Percentiles rank a stretch among this genome's conserved stretches.
Evolutionary conservation across 73 alveolate genomes (phyloP).

Genomic region (Breviolum minutum): DNA sequence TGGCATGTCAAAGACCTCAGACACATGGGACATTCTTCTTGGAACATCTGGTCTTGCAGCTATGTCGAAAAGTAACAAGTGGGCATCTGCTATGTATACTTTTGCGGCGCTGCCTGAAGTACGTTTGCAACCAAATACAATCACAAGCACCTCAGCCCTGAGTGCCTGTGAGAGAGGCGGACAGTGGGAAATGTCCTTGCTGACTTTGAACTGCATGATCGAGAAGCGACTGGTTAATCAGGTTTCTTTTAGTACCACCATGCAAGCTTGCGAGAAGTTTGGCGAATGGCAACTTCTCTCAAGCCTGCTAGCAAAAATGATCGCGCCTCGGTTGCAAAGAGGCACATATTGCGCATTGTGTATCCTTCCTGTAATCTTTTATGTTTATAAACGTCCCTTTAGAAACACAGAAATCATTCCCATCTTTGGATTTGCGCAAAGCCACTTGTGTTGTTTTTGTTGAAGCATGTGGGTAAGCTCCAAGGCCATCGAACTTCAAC

Average conservation of each 20-base stretch:
- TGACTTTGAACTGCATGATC: neutral
- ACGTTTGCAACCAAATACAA: slow-evolving; percentile 16
- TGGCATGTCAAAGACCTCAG: neutral
- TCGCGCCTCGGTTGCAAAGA: neutral
- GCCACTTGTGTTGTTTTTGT: neutral
- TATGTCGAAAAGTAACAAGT: neutral
- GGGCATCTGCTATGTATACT: neutral
- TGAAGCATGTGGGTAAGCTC: neutral
- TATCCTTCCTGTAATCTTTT: too few relatives aligned
- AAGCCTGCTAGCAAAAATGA: slow-evolving; percentile 5
- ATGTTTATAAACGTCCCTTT: too few relatives aligned
- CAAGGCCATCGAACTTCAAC: neutral
- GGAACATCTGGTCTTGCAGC: slow-evolving; percentile 18
- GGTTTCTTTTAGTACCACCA: neutral
- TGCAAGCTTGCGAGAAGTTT: slow-evolving; percentile 18
- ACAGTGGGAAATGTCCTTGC: slow-evolving; percentile 13
- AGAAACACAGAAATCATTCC: too few relatives aligned
- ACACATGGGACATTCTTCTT: neutral
- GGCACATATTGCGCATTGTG: neutral
- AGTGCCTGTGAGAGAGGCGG: slow-evolving; percentile 37
- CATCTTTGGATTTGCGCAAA: too few relatives aligned
- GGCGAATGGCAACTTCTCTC: slow-evolving; percentile 28
- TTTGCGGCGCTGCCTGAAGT: neutral
- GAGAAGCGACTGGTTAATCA: slow-evolving; percentile 11
- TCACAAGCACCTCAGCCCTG: slow-evolving; percentile 30